A percentile compares a stretch with the other conserved stretches of the same genome.
Evolutionary conservation across 2,329 filamentous ascomycete species (phyloP).

Genomic region (Monilinia laxa): DNA sequence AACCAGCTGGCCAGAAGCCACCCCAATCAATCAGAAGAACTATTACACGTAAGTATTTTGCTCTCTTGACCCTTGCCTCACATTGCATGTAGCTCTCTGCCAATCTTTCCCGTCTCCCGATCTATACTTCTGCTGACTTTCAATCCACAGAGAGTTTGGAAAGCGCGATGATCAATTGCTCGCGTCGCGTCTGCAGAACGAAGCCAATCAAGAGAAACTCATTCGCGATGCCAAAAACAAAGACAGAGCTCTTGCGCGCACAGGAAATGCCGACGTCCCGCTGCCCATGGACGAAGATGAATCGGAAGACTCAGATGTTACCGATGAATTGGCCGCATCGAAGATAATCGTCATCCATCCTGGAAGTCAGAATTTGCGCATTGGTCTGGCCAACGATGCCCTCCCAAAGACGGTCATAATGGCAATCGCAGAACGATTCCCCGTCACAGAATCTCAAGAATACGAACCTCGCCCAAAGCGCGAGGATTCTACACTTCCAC

Average conservation of each 20-base stretch:
- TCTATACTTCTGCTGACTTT: neutral
- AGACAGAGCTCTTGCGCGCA: conserved; percentile 79
- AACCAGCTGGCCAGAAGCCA: conserved; percentile 87
- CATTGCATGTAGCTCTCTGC: neutral
- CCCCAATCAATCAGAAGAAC: conserved; percentile 98
- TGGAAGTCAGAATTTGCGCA: conserved; percentile 90
- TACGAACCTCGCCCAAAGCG: conserved; percentile 73
- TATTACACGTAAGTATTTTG: conserved; percentile 79
- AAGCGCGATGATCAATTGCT: conserved; percentile 97
- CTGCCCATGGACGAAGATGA: conserved; percentile 56
- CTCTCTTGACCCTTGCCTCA: neutral
- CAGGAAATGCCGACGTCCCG: conserved; percentile 64
- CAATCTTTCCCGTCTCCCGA: neutral
- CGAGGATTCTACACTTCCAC: conserved; percentile 55
- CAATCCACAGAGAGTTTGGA: conserved; percentile 75
- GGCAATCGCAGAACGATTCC: conserved; percentile 79
- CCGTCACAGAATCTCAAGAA: conserved; percentile 79
- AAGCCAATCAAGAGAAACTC: conserved; percentile 80
- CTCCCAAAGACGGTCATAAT: conserved; percentile 92
- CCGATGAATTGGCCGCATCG: conserved; percentile 69
- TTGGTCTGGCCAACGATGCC: conserved; percentile 93
- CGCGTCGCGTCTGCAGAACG: conserved; percentile 81
- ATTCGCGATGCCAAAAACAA: conserved; percentile 84
- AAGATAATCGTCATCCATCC: conserved; percentile 95
- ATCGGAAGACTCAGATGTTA: conserved; percentile 54